Conservation (phyloP, 305 asterid species). For the Fraxinus sp. region DNA sequence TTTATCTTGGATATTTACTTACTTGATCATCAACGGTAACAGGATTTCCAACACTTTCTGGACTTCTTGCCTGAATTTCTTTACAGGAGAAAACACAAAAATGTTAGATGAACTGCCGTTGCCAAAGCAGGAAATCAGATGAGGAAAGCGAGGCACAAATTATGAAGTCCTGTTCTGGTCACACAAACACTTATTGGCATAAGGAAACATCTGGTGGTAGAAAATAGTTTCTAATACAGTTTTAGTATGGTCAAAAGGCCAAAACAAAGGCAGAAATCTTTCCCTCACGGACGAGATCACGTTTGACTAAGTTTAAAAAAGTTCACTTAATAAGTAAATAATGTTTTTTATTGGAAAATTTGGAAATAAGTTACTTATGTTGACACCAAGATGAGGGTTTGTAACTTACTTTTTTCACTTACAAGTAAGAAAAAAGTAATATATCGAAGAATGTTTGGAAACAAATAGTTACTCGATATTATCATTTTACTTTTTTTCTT, state of each 20-base stretch:
- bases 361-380: neutral
- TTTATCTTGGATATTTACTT: slow-evolving; percentile 23
- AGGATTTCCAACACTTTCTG: slow-evolving; percentile 48
- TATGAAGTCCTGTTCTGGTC: neutral
- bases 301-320: neutral
- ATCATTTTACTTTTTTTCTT: neutral
- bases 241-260: slow-evolving; percentile 10
- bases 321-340: neutral
- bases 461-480: neutral
- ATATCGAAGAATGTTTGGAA: neutral
- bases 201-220: neutral
- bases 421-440: neutral
- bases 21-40: slow-evolving; percentile 46
- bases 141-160: neutral
- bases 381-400: neutral
- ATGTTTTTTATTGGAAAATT: neutral
- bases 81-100: slow-evolving; percentile 11
- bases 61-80: slow-evolving; percentile 43
- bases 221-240: neutral
- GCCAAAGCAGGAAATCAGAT: slow-evolving; percentile 7
- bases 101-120: neutral
- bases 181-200: neutral
- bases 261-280: neutral
- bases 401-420: neutral
- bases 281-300: neutral